A percentile compares a stretch with the other conserved stretches of the same genome.
Conservation (phyloP, 768 basidiomycete species). For the Collybia sp. region DNA sequence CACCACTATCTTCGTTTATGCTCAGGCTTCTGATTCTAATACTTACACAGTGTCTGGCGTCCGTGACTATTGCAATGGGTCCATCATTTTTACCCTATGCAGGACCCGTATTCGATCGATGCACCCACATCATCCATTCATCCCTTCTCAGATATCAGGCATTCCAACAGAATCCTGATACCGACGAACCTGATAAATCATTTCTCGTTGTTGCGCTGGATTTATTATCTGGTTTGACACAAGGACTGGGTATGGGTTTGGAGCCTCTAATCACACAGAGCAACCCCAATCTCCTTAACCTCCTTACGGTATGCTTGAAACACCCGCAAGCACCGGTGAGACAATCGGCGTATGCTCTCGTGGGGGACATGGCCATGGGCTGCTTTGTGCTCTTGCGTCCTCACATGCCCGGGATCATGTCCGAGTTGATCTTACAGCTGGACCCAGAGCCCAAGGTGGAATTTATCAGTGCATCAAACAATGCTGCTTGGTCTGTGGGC, state of each 20-base stretch:
- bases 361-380: conserved; percentile 96
- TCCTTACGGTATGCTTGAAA: conserved; percentile 87
- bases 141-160: conserved; percentile 83
- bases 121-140: conserved; percentile 77
- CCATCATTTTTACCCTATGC: conserved; percentile 85
- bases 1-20: not conserved
- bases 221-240: conserved; percentile 90
- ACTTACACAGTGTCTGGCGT: conserved; percentile 79
- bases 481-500: conserved; percentile 99
- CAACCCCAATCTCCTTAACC: conserved; percentile 73
- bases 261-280: conserved; percentile 65
- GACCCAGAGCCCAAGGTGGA: conserved; percentile 91
- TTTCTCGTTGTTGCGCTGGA: conserved; percentile 99
- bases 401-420: conserved; percentile 85
- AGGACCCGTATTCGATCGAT: conserved; percentile 88
- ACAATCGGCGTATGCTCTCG: conserved; percentile 96
- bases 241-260: conserved; percentile 81
- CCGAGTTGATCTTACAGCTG: conserved; percentile 83
- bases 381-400: conserved; percentile 86
- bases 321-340: conserved; percentile 95
- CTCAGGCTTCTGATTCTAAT: not conserved
- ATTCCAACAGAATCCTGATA: conserved; percentile 82
- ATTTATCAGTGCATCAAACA: conserved; percentile 96
- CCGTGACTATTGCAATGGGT: conserved; percentile 95
- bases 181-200: conserved; percentile 94